phyloP scores from a whole-genome alignment of 208 protist species.

The Herpetomonas tarakana region DNA sequence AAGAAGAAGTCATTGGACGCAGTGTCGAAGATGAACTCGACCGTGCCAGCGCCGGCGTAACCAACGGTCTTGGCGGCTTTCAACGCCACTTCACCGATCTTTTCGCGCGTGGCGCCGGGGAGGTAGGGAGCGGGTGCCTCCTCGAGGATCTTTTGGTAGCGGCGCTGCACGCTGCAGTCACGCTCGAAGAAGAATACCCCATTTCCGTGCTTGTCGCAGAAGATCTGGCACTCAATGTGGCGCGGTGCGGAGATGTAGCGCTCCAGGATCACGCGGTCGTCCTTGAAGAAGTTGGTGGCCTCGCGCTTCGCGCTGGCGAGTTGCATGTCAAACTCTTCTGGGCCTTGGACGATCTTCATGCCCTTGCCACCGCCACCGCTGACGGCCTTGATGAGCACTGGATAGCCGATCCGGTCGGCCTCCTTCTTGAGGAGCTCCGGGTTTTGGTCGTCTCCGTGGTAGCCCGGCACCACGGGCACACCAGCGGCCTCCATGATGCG shows the following conservation, averaged over 20 bases:
- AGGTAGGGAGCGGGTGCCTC: slow-evolving; percentile 73
- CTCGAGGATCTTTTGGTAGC: slow-evolving; percentile 93
- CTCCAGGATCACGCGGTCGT: slow-evolving; percentile 89
- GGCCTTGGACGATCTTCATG: slow-evolving; percentile 77
- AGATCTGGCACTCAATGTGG: slow-evolving; percentile 91
- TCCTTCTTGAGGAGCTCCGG: slow-evolving; percentile 20
- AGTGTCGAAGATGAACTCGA: slow-evolving; percentile 96
- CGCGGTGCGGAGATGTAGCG: slow-evolving; percentile 78
- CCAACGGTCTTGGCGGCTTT: slow-evolving; percentile 63
- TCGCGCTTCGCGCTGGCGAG: slow-evolving; percentile 89
- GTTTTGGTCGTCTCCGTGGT: slow-evolving; percentile 41
- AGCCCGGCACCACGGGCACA: slow-evolving; percentile 85
- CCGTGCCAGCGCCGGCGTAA: slow-evolving; percentile 94
- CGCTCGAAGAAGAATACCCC: slow-evolving; percentile 90
- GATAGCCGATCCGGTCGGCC: slow-evolving; percentile 72
- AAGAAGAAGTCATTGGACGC: slow-evolving; percentile 92
- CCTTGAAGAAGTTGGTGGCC: slow-evolving; percentile 80
- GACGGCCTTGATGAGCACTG: slow-evolving; percentile 96
- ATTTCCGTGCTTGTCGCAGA: slow-evolving; percentile 86
- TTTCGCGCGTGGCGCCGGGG: slow-evolving; percentile 10
- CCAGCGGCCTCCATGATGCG: slow-evolving; percentile 79
- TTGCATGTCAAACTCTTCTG: slow-evolving; percentile 67
- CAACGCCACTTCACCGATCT: slow-evolving; percentile 28
- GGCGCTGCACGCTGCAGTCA: slow-evolving; percentile 92
- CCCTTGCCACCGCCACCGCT: slow-evolving; percentile 36